phyloP scores from a whole-genome alignment of 345 rosid genomes.

The Eucalyptus polybractea region DNA sequence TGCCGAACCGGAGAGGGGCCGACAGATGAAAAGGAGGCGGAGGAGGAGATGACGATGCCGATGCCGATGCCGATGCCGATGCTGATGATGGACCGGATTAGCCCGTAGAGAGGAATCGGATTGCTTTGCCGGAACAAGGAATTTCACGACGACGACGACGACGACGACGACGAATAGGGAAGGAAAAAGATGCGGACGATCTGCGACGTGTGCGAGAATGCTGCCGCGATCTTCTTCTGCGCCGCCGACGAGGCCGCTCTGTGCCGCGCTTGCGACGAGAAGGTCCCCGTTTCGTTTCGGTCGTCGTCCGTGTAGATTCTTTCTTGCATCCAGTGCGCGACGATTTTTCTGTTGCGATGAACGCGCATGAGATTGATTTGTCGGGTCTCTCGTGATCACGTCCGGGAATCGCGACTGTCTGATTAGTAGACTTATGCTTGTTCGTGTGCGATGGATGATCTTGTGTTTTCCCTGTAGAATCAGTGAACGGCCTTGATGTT shows the following conservation, averaged over 20 bases:
- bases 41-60: background rate
- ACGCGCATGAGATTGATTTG: background rate
- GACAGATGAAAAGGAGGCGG: background rate
- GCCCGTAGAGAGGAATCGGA: background rate
- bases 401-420: background rate
- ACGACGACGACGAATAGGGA: slow-evolving; percentile 12
- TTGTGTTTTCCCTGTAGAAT: background rate
- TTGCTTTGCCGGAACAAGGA: background rate
- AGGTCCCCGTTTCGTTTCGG: slow-evolving; percentile 9
- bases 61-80: background rate
- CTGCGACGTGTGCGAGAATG: slow-evolving; percentile 78
- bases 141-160: slow-evolving; percentile 20
- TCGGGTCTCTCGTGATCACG: background rate
- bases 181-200: slow-evolving; percentile 50
- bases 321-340: background rate
- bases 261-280: slow-evolving; percentile 67
- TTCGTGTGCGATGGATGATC: background rate
- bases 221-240: slow-evolving; percentile 71
- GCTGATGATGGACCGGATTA: background rate
- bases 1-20: background rate
- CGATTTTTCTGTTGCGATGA: background rate
- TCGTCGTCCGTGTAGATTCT: background rate
- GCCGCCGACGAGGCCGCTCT: slow-evolving; percentile 91
- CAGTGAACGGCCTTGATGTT: background rate
- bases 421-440: background rate